Evolutionary conservation across 768 basidiomycete genomes (phyloP).

Genomic region (Scleroderma bovista): DNA sequence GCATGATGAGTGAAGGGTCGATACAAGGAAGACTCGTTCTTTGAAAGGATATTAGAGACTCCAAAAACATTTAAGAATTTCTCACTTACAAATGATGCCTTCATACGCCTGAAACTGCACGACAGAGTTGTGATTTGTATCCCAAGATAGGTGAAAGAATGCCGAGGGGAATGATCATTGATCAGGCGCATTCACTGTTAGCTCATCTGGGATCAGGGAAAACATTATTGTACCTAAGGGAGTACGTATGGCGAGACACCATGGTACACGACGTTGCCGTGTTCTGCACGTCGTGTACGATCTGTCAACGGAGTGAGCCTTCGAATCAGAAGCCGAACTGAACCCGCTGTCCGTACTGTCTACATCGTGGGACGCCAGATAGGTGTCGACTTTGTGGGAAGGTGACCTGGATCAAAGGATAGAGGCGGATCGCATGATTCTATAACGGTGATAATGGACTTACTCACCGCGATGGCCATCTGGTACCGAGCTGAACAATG

Average conservation of each 20-base stretch:
- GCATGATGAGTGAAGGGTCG: too few relatives aligned
- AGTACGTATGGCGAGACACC: constrained; percentile 36
- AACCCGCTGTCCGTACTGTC: constrained; percentile 22
- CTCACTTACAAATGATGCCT: too few relatives aligned
- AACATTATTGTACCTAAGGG: constrained; percentile 27
- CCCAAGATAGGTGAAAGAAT: too few relatives aligned
- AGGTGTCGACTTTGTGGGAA: constrained; percentile 37
- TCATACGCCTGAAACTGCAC: too few relatives aligned
- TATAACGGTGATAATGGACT: constrained; percentile 20
- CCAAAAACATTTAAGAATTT: too few relatives aligned
- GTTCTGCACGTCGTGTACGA: constrained; percentile 18
- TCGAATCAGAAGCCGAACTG: constrained; percentile 20
- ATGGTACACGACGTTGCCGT: constrained; percentile 25
- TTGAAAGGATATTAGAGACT: too few relatives aligned
- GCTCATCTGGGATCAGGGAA: constrained; percentile 34
- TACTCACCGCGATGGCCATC: constrained; percentile 16
- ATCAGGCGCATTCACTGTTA: constrained; percentile 33
- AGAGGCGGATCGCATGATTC: constrained; percentile 15
- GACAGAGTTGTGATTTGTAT: too few relatives aligned
- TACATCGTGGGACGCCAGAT: constrained; percentile 34
- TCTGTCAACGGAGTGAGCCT: constrained; percentile 17
- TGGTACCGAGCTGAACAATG: constrained; percentile 12
- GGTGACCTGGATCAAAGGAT: constrained; percentile 20
- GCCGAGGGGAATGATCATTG: too few relatives aligned
- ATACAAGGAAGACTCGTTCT: too few relatives aligned